Evolutionary conservation across 78 protist species (phyloP), one percentile per base, ranked within the genome.

Genomic region (Speleostelium caveatum): DNA sequence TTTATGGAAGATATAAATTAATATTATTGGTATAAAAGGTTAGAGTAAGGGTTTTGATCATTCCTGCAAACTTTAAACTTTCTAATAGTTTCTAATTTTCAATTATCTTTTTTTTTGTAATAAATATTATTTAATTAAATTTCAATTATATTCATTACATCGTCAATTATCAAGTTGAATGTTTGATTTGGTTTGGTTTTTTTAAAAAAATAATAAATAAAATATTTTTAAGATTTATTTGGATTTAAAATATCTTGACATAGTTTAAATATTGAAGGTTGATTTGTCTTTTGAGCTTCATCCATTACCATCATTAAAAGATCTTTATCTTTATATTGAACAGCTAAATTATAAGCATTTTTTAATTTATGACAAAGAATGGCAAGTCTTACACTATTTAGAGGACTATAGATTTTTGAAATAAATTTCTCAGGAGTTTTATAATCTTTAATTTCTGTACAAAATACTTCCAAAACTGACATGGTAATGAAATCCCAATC

Each of bases 301-400:
- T 88, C 94, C 73, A 69, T 49, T 33, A 88, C 87, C 66, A 88
- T 38, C 56, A 30, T 21, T 14, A 88, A 39, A 26, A 78, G 73
- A 21, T 77, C 75, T 3, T 42, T 17, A 16, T 74, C 77, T 61
- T 88, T 61, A 22, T 74, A 36, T 45, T 90, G 85, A 42, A 76
- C 89, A 2, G 94, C 94, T 7, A 49, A 60, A 45, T 78, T 55
- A 76, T 76, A 90, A 1, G 94, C 87, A 14, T 77, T 71, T 75
- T 90, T 90, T 58, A 90, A 68, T 69, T 90, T 90, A 4, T 72
- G 66, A 45, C 94, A 90, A 12, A 72, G 2, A 1, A 90, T 90
- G 53, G 51, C 28, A 24, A 75, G 72, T 53, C 75, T 17, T 6
- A 90, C 85, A 45, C 69, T 35, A 63, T 86, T 75, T n/a, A 30